Percentiles rank a stretch among this genome's conserved stretches.
These are phyloP conservation scores for Starmerella sp. DNA, from an alignment of 805 yeast species.

Conservation along the genomic window DNA sequence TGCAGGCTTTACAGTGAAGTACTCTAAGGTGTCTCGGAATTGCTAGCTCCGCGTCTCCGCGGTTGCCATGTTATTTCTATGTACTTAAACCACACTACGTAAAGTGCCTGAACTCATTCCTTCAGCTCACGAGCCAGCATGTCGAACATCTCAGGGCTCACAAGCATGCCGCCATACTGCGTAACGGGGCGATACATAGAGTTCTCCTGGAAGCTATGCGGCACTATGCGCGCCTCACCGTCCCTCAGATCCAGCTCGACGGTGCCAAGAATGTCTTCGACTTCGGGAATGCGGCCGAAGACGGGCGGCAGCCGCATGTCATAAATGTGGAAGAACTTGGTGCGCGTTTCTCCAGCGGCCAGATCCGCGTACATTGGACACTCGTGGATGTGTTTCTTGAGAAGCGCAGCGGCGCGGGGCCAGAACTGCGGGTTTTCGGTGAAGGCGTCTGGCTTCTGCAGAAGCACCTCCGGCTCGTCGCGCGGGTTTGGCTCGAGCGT, in stretches of 20 bases:
- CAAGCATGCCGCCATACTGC: conserved; percentile 39
- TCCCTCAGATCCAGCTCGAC: conserved; percentile 39
- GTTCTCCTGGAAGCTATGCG: conserved; percentile 47
- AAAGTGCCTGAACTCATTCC: background rate
- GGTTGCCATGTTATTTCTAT: no score
- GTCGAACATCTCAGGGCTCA: conserved; percentile 42
- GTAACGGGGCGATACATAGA: conserved; percentile 45
- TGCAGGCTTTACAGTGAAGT: no score
- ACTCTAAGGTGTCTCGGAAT: no score
- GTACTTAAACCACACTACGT: no score
- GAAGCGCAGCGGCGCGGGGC: conserved; percentile 18
- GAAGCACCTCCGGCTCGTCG: conserved; percentile 18
- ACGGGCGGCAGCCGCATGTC: conserved; percentile 58
- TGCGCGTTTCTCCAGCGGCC: conserved; percentile 33
- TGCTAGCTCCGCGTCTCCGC: no score
- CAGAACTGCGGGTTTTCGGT: conserved; percentile 22
- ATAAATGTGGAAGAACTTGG: conserved; percentile 54
- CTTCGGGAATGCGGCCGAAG: conserved; percentile 55
- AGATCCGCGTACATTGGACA: conserved; percentile 25
- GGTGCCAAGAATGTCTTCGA: conserved; percentile 62
- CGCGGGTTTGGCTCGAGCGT: conserved; percentile 17
- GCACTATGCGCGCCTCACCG: conserved; percentile 41
- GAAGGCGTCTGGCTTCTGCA: conserved; percentile 17
- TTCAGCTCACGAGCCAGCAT: conserved; percentile 31
- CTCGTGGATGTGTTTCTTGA: conserved; percentile 23